These are phyloP conservation scores for Clonostachys rhizophaga DNA, from an alignment of 2,329 filamentous ascomycete genomes.

Conservation along the genomic window DNA sequence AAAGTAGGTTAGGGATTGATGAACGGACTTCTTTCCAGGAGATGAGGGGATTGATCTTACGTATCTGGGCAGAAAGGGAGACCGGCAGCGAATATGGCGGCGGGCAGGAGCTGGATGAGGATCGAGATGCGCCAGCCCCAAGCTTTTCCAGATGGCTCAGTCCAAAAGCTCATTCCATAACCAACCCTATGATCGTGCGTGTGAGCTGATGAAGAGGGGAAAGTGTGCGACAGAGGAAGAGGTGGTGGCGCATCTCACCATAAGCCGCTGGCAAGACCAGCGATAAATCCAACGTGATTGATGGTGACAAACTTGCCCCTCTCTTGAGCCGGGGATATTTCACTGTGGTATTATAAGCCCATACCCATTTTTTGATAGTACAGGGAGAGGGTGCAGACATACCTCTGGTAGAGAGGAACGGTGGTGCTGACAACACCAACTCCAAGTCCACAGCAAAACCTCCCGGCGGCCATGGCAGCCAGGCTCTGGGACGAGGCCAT, in stretches of 20 bases:
- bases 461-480: conserved; percentile 42
- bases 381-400: not conserved
- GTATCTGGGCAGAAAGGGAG: conserved; percentile 50
- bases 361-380: not conserved
- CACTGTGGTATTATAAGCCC: conserved; percentile 24
- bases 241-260: conserved; percentile 31
- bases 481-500: conserved; percentile 38
- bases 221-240: not conserved
- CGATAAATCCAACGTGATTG: conserved; percentile 54
- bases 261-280: conserved; percentile 46
- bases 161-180: conserved; percentile 52
- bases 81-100: conserved; percentile 40
- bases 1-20: not conserved
- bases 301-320: conserved; percentile 52
- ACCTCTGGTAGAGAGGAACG: conserved; percentile 55
- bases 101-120: conserved; percentile 45
- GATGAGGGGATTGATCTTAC: conserved; percentile 22
- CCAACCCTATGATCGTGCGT: conserved; percentile 37
- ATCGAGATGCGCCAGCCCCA: conserved; percentile 51
- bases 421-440: conserved; percentile 50
- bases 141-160: conserved; percentile 28
- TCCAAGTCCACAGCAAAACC: conserved; percentile 47
- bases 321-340: conserved; percentile 47
- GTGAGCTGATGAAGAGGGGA: not conserved
- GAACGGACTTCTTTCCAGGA: not conserved